These are phyloP conservation scores for Neofusicoccum cordaticola DNA, from an alignment of 2,329 filamentous ascomycete genomes.

Conservation along the genomic window DNA sequence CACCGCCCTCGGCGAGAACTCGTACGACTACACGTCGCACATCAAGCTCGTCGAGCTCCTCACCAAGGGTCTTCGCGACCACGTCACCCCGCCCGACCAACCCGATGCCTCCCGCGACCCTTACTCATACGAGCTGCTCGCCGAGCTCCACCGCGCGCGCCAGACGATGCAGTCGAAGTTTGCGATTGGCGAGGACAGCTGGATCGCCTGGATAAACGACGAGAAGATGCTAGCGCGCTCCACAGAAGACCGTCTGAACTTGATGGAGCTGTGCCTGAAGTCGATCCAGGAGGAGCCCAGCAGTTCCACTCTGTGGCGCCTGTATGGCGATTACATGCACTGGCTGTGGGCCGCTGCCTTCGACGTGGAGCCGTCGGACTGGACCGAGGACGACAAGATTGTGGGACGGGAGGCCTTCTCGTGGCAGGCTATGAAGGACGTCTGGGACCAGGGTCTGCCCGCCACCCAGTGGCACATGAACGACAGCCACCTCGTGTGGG, in stretches of 20 bases:
- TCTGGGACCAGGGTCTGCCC: slow-evolving; percentile 70
- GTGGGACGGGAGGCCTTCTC: slow-evolving; percentile 71
- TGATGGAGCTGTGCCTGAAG: slow-evolving; percentile 70
- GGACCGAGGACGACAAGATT: slow-evolving; percentile 65
- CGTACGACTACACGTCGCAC: slow-evolving; percentile 50
- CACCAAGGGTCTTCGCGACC: slow-evolving; percentile 47
- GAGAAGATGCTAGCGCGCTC: slow-evolving; percentile 59
- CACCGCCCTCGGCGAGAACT: slow-evolving; percentile 44
- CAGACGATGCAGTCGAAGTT: slow-evolving; percentile 62
- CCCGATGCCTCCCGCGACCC: slow-evolving; percentile 30
- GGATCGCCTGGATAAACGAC: slow-evolving; percentile 75
- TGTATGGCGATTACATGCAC: slow-evolving; percentile 77
- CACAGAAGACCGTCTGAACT: slow-evolving; percentile 64
- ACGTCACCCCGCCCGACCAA: slow-evolving; percentile 30
- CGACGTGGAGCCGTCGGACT: slow-evolving; percentile 47
- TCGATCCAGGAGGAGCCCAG: slow-evolving; percentile 70
- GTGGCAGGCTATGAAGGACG: slow-evolving; percentile 62
- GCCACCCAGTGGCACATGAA: slow-evolving; percentile 70
- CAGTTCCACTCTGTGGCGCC: slow-evolving; percentile 71
- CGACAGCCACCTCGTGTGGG: slow-evolving; percentile 77
- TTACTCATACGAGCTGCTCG: slow-evolving; percentile 43
- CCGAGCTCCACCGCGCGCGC: slow-evolving; percentile 49
- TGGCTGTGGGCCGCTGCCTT: slow-evolving; percentile 65
- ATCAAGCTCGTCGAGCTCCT: slow-evolving; percentile 48
- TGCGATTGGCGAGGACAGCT: slow-evolving; percentile 72